phyloP scores from a whole-genome alignment of 2,329 filamentous ascomycete genomes.

The Sclerotinia minor region DNA sequence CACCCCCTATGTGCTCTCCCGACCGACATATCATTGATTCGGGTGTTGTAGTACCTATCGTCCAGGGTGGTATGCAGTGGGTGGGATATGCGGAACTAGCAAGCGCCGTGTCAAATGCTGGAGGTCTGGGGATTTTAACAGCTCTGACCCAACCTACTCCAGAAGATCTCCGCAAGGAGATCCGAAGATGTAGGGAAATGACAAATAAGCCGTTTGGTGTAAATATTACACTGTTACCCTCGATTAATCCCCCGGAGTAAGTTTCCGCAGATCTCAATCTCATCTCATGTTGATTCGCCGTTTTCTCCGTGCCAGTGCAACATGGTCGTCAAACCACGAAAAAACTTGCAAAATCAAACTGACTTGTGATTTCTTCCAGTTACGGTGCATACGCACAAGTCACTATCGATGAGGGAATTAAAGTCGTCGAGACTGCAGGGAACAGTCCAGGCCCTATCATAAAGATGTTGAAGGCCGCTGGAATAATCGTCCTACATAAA shows the following conservation, averaged over 20 bases:
- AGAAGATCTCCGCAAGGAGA: conserved; percentile 89
- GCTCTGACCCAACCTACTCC: conserved; percentile 91
- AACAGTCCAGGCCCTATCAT: conserved; percentile 92
- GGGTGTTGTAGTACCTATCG: conserved; percentile 63
- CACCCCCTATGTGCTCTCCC: conserved; percentile 15
- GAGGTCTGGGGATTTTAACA: conserved; percentile 78
- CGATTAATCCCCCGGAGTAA: conserved; percentile 79
- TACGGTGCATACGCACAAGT: conserved; percentile 90
- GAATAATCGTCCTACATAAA: conserved; percentile 85
- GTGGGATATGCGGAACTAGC: conserved; percentile 79
- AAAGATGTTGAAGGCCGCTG: conserved; percentile 77
- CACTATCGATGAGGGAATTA: conserved; percentile 88
- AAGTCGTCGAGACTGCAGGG: conserved; percentile 88
- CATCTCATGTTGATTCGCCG: conserved; percentile 20
- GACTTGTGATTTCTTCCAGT: conserved; percentile 10
- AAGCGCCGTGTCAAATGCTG: conserved; percentile 76
- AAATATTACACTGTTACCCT: conserved; percentile 90
- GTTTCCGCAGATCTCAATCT: conserved; percentile 11
- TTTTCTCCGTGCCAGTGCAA: conserved; percentile 17
- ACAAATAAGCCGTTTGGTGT: conserved; percentile 83
- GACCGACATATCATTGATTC: conserved; percentile 11
- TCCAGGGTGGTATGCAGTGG: conserved; percentile 88
- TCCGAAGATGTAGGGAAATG: conserved; percentile 79
- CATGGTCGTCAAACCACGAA: conserved; percentile 1
- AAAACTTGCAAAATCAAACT: conserved; percentile 10